A percentile compares a stretch with the other conserved stretches of the same genome.
phyloP scores from a whole-genome alignment of 805 yeast genomes.

The Candida multigemmis region DNA sequence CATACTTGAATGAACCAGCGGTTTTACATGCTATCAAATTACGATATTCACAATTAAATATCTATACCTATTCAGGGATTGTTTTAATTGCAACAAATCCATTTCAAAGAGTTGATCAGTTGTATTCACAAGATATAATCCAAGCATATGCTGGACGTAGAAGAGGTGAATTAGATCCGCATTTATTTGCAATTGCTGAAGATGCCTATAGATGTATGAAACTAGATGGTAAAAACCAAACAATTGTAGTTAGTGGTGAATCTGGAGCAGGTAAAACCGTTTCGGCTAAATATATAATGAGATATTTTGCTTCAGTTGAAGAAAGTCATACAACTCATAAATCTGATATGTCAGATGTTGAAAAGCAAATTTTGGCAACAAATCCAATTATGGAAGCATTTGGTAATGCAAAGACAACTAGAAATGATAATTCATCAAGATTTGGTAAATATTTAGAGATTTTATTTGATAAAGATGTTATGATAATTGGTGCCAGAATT shows the following conservation, averaged over 20 bases:
- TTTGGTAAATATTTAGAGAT: constrained; percentile 95
- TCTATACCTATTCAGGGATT: constrained; percentile 94
- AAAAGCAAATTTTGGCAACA: constrained; percentile 90
- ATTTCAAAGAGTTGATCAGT: constrained; percentile 82
- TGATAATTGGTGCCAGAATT: constrained; percentile 90
- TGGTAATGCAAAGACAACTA: constrained; percentile 95
- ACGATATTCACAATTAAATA: constrained; percentile 81
- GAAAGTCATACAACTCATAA: constrained; percentile 29
- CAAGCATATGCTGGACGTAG: constrained; percentile 91
- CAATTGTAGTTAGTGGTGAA: constrained; percentile 95
- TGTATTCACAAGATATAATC: constrained; percentile 85
- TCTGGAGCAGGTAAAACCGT: constrained; percentile 99
- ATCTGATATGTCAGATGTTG: constrained; percentile 79
- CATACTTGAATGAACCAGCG: constrained; percentile 93
- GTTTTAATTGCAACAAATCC: constrained; percentile 96
- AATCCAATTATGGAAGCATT: constrained; percentile 97
- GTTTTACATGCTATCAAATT: constrained; percentile 88
- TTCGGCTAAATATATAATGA: constrained; percentile 93
- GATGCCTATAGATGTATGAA: constrained; percentile 96
- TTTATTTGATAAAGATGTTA: constrained; percentile 62
- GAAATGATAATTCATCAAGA: constrained; percentile 96
- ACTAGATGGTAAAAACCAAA: constrained; percentile 75
- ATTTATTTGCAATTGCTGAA: constrained; percentile 94
- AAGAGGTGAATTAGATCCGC: constrained; percentile 95
- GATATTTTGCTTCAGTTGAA: constrained; percentile 94